Base-by-base conservation (phyloP, 2,329 filamentous ascomycete genomes). In the Pseudovirgaria hyperparasitica region DNA sequence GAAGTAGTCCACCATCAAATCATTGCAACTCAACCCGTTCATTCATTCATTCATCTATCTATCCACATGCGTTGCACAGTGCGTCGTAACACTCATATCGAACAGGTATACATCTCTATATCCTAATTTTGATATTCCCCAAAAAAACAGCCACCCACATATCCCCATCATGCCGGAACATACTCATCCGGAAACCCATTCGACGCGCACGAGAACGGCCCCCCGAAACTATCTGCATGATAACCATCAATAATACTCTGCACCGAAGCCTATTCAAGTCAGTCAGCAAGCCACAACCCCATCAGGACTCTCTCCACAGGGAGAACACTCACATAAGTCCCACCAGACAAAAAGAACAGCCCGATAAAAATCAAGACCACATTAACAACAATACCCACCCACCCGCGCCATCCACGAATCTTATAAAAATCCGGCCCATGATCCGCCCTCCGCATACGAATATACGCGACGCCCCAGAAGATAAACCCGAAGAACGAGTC, bases 401-500 rank as follows among this genome's bases (percentile, higher is more conserved):
- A 63, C 19, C 67, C 64, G 21, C 50, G 55, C 18, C 74, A 42
- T 25, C 67, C 71, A 18, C 68, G 60, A 2, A 56, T 58, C 35
- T 61, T 65, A 26, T 67, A 63, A 17, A 69, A 63, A 1, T 60
- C 55, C 3, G 64, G 46, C 5, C 66, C 63, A 19, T 71, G 65
- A 36, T 82, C 76, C 2, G 69, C 76, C 12, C 58, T 59, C 25
- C 79, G 67, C 78, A 87, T 82, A 30, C 78, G 70, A 45, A 85
- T 69, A 46, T 82, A 87, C 1, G 80, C 81, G 2, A 82, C 68
- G 9, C 78, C 81, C 81, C 81, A 94, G 63, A 93, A 94, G 46
- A 93, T 92, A 63, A 93, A 94, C 14, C 86, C 86, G 43, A 87
- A 87, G 65, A 85, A 87, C 28, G 80, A 87, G 56, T 93, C 84